Evolutionary conservation across 805 yeast genomes (phyloP).

Genomic region (Candida odintsovae): DNA sequence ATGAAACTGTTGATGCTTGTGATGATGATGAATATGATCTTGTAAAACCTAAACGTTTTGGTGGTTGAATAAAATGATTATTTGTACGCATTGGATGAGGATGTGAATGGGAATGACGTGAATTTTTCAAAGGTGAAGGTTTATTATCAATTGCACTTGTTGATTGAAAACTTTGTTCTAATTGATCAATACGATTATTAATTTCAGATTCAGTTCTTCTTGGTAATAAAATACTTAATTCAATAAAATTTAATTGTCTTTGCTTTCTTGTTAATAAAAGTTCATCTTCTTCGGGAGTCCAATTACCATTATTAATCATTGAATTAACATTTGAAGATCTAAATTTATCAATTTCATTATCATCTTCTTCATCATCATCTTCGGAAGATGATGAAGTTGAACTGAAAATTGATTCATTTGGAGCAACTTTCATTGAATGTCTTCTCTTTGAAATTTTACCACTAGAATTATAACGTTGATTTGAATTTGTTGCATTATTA

Average conservation of each 20-base stretch:
- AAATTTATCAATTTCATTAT: slow-evolving; percentile 6
- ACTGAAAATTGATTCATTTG: slow-evolving; percentile 1
- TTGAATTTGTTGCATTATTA: not conserved
- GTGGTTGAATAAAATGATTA: not conserved
- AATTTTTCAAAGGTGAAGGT: not conserved
- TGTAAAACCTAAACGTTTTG: not conserved
- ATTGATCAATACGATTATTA: slow-evolving; percentile 48
- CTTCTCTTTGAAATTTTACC: slow-evolving; percentile 4
- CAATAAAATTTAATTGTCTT: slow-evolving; percentile 62
- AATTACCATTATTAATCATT: slow-evolving; percentile 15
- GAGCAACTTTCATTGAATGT: slow-evolving; percentile 4
- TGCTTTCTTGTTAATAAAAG: slow-evolving; percentile 46
- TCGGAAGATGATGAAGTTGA: slow-evolving; percentile 6
- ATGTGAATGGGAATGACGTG: slow-evolving; percentile 2
- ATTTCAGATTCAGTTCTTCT: slow-evolving; percentile 73
- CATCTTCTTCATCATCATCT: slow-evolving; percentile 13
- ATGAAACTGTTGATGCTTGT: slow-evolving; percentile 2
- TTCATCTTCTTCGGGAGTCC: slow-evolving; percentile 69
- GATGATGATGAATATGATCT: slow-evolving; percentile 10
- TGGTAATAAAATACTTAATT: slow-evolving; percentile 67
- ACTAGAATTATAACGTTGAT: not conserved
- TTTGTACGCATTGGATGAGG: slow-evolving; percentile 3
- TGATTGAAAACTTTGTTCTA: slow-evolving; percentile 24
- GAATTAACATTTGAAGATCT: not conserved
- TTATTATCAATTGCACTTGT: not conserved